Percentiles rank a stretch among this genome's conserved stretches.
Evolutionary conservation across 176 grass and related monocot genomes (phyloP).

Genomic region (Hyparrhenia diplandra): DNA sequence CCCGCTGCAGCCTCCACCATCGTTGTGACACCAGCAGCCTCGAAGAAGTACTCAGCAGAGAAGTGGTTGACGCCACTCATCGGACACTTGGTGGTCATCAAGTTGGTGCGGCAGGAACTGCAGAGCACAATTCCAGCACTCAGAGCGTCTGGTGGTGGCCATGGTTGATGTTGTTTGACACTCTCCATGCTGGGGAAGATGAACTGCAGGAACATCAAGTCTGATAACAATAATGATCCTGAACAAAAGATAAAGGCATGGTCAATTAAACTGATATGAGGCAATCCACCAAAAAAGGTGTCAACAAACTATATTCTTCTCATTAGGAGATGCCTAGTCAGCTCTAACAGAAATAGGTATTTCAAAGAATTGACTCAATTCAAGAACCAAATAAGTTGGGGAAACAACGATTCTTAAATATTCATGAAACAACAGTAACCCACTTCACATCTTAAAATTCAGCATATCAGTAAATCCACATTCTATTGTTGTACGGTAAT

Average conservation of each 20-base stretch:
- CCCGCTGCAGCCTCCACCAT: no score
- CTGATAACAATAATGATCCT: slow-evolving; percentile 66
- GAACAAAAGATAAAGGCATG: slow-evolving; percentile 19
- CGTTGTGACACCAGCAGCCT: no score
- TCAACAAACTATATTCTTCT: background rate
- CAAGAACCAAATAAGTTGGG: background rate
- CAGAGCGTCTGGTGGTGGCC: no score
- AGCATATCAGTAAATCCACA: background rate
- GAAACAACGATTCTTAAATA: background rate
- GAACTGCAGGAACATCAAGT: no score
- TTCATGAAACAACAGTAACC: background rate
- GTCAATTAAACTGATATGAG: slow-evolving; percentile 12
- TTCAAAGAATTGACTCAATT: background rate
- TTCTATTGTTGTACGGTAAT: background rate
- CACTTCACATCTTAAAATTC: background rate
- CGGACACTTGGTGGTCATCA: no score
- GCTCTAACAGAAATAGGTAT: background rate
- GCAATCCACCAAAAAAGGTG: background rate
- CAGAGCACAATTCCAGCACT: no score
- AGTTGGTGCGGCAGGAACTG: no score
- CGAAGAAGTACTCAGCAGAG: no score
- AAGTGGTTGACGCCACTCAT: no score
- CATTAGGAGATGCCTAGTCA: background rate
- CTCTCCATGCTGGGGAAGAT: no score
- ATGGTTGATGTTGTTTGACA: no score